These are phyloP conservation scores for Dendrobium catenatum DNA, from an alignment of 106 monocot genomes.

Conservation along the genomic window DNA sequence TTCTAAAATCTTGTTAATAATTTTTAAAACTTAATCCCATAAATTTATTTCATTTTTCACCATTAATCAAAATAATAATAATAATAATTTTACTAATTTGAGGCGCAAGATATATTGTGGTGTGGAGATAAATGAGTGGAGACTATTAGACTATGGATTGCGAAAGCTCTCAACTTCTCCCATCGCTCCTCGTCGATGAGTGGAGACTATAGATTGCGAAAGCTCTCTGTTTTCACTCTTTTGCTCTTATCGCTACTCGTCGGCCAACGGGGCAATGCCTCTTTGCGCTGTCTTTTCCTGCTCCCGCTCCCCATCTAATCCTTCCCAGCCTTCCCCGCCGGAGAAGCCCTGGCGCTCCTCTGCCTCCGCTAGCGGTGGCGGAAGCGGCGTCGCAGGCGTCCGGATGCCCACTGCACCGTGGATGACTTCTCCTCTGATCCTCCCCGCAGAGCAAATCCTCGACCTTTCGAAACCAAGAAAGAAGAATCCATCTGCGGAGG, in stretches of 20 bases:
- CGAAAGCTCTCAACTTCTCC: no score
- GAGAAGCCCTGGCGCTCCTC: constrained; percentile 17
- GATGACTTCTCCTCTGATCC: constrained; percentile 43
- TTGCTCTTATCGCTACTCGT: background rate
- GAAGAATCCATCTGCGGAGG: constrained; percentile 6
- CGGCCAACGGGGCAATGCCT: background rate
- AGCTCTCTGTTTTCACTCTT: no score
- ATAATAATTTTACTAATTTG: no score
- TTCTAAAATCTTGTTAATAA: no score
- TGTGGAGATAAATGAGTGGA: no score
- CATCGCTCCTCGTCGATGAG: no score
- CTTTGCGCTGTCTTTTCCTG: constrained; percentile 4
- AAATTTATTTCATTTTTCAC: no score
- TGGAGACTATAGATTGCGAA: background rate
- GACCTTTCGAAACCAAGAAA: constrained; percentile 19
- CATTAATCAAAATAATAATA: no score
- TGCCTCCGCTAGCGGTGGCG: background rate
- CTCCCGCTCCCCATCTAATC: background rate
- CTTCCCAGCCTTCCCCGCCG: background rate
- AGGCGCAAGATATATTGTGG: no score
- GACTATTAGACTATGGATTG: no score
- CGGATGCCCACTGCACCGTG: constrained; percentile 78
- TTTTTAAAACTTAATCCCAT: no score
- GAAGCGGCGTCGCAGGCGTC: background rate
- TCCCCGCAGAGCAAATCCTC: constrained; percentile 28